Evolutionary conservation across 2,329 filamentous ascomycete species (phyloP).

Genomic region (Exophiala sp.): DNA sequence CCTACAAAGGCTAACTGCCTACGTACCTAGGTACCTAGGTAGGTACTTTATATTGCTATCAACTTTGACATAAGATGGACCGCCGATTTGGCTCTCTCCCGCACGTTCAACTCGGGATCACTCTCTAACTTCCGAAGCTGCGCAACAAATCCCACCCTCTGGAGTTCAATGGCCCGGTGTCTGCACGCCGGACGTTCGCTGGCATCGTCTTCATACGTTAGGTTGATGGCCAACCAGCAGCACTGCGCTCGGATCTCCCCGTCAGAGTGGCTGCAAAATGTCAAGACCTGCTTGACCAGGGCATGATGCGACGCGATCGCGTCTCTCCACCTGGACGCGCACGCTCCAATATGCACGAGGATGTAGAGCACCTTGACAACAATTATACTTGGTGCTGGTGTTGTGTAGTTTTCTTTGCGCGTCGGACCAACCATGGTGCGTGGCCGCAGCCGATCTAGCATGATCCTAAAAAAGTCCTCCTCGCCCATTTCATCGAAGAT

Average conservation of each 20-base stretch:
- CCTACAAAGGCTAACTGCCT: no score
- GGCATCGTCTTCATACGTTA: conserved; percentile 74
- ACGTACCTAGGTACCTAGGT: no score
- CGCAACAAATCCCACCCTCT: conserved; percentile 63
- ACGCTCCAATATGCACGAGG: conserved; percentile 81
- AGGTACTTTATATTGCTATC: conserved; percentile 11
- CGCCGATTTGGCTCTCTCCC: conserved; percentile 76
- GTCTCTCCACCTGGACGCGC: conserved; percentile 69
- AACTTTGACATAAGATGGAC: conserved; percentile 50
- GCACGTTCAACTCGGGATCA: conserved; percentile 73
- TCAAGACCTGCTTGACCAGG: conserved; percentile 65
- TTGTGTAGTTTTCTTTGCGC: conserved; percentile 30
- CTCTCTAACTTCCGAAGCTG: conserved; percentile 58
- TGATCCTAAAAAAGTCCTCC: conserved; percentile 70
- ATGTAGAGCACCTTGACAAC: conserved; percentile 73
- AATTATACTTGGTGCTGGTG: conserved; percentile 52
- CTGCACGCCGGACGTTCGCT: conserved; percentile 48
- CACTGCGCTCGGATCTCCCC: conserved; percentile 69
- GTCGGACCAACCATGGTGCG: conserved; percentile 35
- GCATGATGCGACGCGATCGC: conserved; percentile 69
- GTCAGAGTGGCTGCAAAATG: conserved; percentile 67
- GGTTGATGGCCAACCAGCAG: conserved; percentile 78
- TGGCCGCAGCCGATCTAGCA: conserved; percentile 69
- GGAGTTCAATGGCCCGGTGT: conserved; percentile 62
- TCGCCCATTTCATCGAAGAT: conserved; percentile 70